These are phyloP conservation scores for Diutina siamensis DNA, from an alignment of 1,139 yeast species.

Conservation along the genomic window DNA sequence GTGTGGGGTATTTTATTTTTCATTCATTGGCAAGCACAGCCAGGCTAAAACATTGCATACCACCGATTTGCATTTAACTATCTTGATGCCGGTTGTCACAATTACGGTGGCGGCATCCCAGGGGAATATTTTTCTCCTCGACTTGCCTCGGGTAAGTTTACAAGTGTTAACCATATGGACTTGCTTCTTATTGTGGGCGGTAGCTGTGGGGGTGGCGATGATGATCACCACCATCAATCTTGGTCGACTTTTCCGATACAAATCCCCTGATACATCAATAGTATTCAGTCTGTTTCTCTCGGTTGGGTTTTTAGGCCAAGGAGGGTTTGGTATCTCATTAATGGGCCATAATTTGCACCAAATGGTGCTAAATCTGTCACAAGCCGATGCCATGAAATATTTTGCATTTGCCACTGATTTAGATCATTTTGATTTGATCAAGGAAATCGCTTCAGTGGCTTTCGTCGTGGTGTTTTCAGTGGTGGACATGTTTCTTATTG, in stretches of 20 bases:
- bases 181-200: conserved; percentile 51
- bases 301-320: conserved; percentile 69
- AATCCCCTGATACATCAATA: conserved; percentile 39
- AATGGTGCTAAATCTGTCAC: background rate
- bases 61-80: conserved; percentile 27
- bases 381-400: background rate
- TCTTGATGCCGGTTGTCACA: conserved; percentile 63
- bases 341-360: conserved; percentile 32
- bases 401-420: conserved; percentile 1
- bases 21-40: conserved; percentile 24
- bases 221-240: conserved; percentile 43
- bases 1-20: conserved; percentile 38
- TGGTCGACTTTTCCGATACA: conserved; percentile 44
- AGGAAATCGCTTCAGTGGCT: background rate
- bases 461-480: background rate
- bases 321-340: conserved; percentile 53
- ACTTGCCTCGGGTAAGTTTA: conserved; percentile 28
- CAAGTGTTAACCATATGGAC: conserved; percentile 43
- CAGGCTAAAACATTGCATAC: conserved; percentile 12
- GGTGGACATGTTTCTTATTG: conserved; percentile 22
- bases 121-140: conserved; percentile 42
- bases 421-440: background rate
- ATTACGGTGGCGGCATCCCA: conserved; percentile 62
- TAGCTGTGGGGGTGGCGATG: conserved; percentile 53
- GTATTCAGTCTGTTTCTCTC: conserved; percentile 49